Percentiles rank a stretch among this genome's conserved stretches.
These are phyloP conservation scores for Diutina mesorugosa DNA, from an alignment of 1,139 yeast genomes.

Conservation along the genomic window DNA sequence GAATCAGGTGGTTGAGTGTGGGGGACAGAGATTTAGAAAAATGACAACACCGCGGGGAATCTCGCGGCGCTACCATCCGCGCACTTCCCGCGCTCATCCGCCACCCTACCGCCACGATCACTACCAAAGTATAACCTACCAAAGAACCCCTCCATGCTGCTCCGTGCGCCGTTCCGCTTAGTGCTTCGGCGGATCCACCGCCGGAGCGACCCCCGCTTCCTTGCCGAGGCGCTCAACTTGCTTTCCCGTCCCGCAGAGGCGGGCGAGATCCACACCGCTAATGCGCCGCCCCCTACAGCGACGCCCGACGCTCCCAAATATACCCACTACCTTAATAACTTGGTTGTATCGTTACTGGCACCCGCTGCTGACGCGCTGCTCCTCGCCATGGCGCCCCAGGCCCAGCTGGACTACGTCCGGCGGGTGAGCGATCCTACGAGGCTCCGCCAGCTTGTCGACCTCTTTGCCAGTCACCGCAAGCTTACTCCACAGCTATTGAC, in stretches of 20 bases:
- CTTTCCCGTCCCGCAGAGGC: neutral
- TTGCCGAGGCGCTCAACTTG: neutral
- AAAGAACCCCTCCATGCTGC: no score
- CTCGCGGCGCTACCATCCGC: no score
- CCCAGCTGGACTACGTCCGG: constrained; percentile 12
- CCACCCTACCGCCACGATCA: no score
- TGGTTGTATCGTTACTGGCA: neutral
- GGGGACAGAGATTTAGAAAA: no score
- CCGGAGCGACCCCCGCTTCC: neutral
- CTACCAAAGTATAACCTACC: no score
- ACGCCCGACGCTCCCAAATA: neutral
- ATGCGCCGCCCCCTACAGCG: neutral
- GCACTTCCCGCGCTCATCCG: neutral
- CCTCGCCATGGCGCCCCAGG: constrained; percentile 7
- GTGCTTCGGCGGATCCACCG: neutral
- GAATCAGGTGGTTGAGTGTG: no score
- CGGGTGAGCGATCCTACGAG: constrained; percentile 12
- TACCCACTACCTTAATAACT: neutral
- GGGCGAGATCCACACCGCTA: neutral
- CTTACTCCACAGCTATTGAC: constrained; percentile 15
- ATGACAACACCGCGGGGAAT: no score
- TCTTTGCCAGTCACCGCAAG: constrained; percentile 15
- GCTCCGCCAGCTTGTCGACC: constrained; percentile 16
- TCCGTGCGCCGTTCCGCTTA: neutral
- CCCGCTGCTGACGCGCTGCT: neutral